Conservation (phyloP, 2,329 filamentous ascomycete genomes). For the Akanthomyces dipterigenus region DNA sequence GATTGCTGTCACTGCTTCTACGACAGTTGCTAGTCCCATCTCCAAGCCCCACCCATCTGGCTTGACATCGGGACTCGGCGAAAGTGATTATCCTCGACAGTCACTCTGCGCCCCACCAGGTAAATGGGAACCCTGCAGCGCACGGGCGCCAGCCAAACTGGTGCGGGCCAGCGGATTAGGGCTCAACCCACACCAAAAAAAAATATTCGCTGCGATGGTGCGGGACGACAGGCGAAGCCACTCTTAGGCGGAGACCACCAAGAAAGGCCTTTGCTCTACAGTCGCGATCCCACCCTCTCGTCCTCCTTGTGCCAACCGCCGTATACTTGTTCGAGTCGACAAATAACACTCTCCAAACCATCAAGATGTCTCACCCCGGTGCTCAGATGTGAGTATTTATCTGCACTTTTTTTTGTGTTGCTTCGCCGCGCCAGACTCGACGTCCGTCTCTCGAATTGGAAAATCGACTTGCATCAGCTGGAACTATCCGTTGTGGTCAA, state of each 20-base stretch:
- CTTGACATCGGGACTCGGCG: not conserved
- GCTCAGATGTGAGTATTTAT: constrained; percentile 52
- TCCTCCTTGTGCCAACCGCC: constrained; percentile 2
- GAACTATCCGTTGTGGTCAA: not conserved
- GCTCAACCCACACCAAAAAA: constrained; percentile 26
- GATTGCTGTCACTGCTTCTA: not conserved
- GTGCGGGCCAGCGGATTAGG: constrained; percentile 18
- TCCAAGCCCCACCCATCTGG: not conserved
- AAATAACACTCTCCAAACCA: constrained; percentile 20
- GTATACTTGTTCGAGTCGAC: constrained; percentile 4
- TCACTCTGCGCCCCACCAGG: not conserved
- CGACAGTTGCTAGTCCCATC: not conserved
- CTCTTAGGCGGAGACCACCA: constrained; percentile 10
- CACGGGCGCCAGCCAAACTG: not conserved
- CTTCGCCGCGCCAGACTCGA: not conserved
- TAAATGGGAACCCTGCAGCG: not conserved
- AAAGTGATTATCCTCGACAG: constrained; percentile 1
- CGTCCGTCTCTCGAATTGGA: not conserved
- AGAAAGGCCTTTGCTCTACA: not conserved
- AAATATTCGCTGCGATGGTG: constrained; percentile 14
- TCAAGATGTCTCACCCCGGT: constrained; percentile 55
- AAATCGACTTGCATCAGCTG: not conserved
- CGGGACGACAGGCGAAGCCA: constrained; percentile 9
- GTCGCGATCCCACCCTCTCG: constrained; percentile 10
- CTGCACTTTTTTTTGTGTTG: not conserved